Evolutionary conservation across 192 early-diverging fungal genomes (phyloP).

Genomic region (Anaeromyces robustus): DNA sequence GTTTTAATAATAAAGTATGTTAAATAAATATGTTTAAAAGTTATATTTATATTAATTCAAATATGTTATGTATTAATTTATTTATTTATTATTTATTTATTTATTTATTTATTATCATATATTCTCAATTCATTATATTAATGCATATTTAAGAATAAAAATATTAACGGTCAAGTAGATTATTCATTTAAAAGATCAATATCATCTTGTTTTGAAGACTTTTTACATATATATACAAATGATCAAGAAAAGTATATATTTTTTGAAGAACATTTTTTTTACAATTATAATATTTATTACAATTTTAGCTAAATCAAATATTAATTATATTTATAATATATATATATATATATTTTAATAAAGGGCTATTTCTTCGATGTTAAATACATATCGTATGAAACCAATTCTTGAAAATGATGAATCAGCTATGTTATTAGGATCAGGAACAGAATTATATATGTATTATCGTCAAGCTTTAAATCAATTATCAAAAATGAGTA

Average conservation of each 20-base stretch:
- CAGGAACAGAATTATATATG: slow-evolving; percentile 81
- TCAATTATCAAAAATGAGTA: slow-evolving; percentile 71
- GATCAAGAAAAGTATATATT: slow-evolving; percentile 57
- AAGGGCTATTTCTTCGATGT: slow-evolving; percentile 44
- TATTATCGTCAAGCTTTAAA: slow-evolving; percentile 78
- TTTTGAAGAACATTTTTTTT: no score
- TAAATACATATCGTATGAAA: slow-evolving; percentile 27
- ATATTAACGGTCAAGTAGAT: not conserved
- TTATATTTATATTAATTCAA: no score
- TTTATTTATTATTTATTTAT: not conserved
- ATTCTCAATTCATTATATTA: not conserved
- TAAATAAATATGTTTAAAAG: not conserved
- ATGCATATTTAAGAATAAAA: not conserved
- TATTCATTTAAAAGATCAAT: slow-evolving; percentile 58
- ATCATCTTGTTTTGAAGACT: slow-evolving; percentile 73
- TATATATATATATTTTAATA: not conserved
- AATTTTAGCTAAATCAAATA: not conserved
- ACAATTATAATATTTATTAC: no score
- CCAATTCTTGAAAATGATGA: slow-evolving; percentile 33
- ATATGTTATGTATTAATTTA: no score
- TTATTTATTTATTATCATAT: not conserved
- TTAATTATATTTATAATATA: not conserved
- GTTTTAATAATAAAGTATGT: slow-evolving; percentile 30
- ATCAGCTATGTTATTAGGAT: slow-evolving; percentile 53
- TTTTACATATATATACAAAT: slow-evolving; percentile 71